Evolutionary conservation across 441 rosid genomes (phyloP), one percentile per base, ranked within the genome.

Genomic region (Codiaeum variegatum): DNA sequence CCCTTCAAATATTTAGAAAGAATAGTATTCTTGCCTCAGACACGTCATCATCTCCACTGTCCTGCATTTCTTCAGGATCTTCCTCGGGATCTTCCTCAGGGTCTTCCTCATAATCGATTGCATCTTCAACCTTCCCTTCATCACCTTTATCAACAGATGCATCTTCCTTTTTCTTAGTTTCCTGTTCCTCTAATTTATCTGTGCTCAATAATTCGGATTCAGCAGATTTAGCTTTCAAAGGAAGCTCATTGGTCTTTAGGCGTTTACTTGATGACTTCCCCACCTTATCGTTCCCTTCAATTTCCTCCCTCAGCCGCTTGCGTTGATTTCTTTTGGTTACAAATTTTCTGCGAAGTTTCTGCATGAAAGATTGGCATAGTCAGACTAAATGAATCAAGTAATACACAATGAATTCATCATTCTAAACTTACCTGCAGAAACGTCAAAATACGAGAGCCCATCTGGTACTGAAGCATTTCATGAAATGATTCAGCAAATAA

Each of bases 391-490:
- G 59, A 77, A 70, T 49, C 38, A 67, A 72, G 60, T 28, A 28
- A 64, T 15, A 68, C 59, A 72, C 6, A 61, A 54, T 62, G 56
- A 32, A 34, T 52, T 55, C 49, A 65, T 34, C 73, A 64, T 58
- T 75, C 55, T 34, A 60, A 79, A 83, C 83, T 38, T 78, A 90
- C 98, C 98, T 87, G 88, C 66, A 96, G 93, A 87, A 93, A 96
- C 36, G 83, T 73, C 62, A 88, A 84, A 66, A 96, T 80, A 49
- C 93, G 88, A 74, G 83, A 87, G 70, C 98, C 97, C 97, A 93
- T 96, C 87, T 91, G 94, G 83, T 89, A 83, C 81, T 96, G 97
- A 70, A 96, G 93, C 98, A 90, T 90, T 85, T 96, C 99, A 77
- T 85, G 86, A 40, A 96, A 82, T 19, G 92, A 78, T 81, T 96